These are phyloP conservation scores for Linnemannia exigua DNA, from an alignment of 192 early-diverging fungal genomes.

Conservation along the genomic window DNA sequence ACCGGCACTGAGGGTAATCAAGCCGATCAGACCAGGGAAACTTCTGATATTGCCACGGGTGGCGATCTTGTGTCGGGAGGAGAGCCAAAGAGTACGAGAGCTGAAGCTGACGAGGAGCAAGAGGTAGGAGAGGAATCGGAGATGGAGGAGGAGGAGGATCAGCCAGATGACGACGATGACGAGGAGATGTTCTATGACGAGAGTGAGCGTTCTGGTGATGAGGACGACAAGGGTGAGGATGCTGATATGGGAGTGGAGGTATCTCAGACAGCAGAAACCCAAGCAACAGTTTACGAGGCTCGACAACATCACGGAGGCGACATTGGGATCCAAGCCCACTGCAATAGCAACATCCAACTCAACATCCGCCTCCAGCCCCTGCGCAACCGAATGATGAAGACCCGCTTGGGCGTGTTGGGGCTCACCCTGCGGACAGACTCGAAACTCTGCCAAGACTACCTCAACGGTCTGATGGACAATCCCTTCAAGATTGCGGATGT, in stretches of 20 bases:
- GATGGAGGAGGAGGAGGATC: background rate
- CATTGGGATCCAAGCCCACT: conserved; percentile 13
- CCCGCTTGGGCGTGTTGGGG: background rate
- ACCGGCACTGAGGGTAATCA: background rate
- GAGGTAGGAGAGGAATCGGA: background rate
- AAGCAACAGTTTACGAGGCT: background rate
- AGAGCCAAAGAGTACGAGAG: background rate
- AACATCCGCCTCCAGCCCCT: background rate
- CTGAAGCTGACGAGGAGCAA: background rate
- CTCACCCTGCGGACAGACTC: conserved; percentile 13
- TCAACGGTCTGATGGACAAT: conserved; percentile 7
- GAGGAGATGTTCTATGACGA: background rate
- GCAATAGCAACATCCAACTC: background rate
- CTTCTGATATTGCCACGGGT: too few relatives aligned
- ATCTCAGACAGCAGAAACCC: background rate
- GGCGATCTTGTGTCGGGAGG: background rate
- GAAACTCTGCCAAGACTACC: conserved; percentile 16
- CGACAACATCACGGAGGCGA: conserved; percentile 15
- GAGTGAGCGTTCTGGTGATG: background rate
- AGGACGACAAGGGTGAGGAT: background rate
- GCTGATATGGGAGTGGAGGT: background rate
- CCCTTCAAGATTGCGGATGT: conserved; percentile 12
- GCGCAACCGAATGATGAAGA: conserved; percentile 2
- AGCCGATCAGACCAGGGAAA: too few relatives aligned
- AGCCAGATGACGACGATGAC: background rate